Base-by-base conservation (phyloP, 2,329 filamentous ascomycete genomes). In the Dryadomyces sulphureus region DNA sequence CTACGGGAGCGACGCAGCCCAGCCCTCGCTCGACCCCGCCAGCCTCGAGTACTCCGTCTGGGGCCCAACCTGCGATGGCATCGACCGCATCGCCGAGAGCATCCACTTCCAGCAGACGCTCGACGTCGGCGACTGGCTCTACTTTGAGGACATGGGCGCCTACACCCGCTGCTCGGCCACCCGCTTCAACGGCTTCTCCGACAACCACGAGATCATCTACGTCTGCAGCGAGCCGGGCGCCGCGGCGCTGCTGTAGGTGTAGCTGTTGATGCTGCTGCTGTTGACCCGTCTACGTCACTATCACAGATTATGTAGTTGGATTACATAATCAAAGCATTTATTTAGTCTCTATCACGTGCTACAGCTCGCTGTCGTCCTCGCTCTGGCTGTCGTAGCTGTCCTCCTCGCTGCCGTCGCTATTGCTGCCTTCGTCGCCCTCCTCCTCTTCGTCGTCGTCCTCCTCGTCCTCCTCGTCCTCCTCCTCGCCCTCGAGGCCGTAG, bases 151-250 rank as follows among this genome's bases (percentile, higher is more conserved):
- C 51, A 98, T 98, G 92, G 92, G 92, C 46, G 90, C 92, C 21
- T 98, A 98, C 65, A 96, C 92, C 56, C 94, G 89, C 73, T 96
- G 90, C 72, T 95, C 88, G 49, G 90, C 92, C 52, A 98, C 92
- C 48, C 81, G 84, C 59, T 98, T 98, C 80, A 98, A 98, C 56
- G 92, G 92, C 52, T 98, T 96, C 66, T 84, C 81, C 46, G 86
- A 96, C 65, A 74, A 79, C 55, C 92, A 98, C 63, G 84, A 94
- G 57, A 83, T 93, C 52, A 80, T 96, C 53, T 96, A 96, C 60
- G 83, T 96, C 55, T 94, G 83, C 62, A 95, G 88, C 64, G 92
- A 98, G 75, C 75, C 84, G 19, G 90, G 86, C 41, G 92, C 89
- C 24, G 74, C 71, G 54, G 87, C 84, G 16, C 68, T 94, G 43